Evolutionary conservation across 257 asterid genomes (phyloP), one percentile per base, ranked within the genome.

Genomic region (Oldenlandia corymbosa): DNA sequence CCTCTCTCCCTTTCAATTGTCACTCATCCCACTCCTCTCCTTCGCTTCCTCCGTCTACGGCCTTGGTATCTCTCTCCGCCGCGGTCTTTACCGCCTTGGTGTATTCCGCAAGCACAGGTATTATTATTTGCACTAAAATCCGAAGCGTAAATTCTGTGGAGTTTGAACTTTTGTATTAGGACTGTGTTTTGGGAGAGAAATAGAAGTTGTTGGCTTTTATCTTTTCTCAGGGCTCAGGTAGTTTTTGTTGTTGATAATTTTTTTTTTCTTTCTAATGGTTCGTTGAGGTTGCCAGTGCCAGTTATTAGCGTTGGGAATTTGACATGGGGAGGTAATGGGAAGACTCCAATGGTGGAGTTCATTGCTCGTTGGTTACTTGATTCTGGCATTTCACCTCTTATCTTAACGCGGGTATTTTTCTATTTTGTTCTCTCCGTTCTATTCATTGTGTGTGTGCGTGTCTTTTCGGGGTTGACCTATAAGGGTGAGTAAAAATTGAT

Each of bases 321-420:
- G 83, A 92, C 99, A 24, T 89, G 99, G 99, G 99, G 99, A 71
- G 97, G 99, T 79, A 92, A 88, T 45, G 99, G 99, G 48, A 92
- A 92, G 80, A 92, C 99, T 55, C 99, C 99, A 1, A 92, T 92
- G 97, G 99, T 82, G 64, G 97, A 89, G 75, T 87, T 78, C 66
- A 77, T 92, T 24, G 88, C 99, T 4, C 84, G 94, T 65, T 78
- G 79, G 21, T 75, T 92, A 12, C 72, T 81, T 32, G 71, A 60
- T 72, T 45, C 58, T 13, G 85, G 85, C 65, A 74, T 81, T 75
- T 77, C 93, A 12, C 93, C 99, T 24, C 95, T 92, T 61, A 82
- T 89, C 72, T 89, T 92, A 5, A 87, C 91, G 5, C 84, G 99
- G 93, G 99, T 89, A 79, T 27, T 76, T 60, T 13, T 1, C 34